Conservation (phyloP, 2,329 filamentous ascomycete species). For the Celoporthe dispersa region DNA sequence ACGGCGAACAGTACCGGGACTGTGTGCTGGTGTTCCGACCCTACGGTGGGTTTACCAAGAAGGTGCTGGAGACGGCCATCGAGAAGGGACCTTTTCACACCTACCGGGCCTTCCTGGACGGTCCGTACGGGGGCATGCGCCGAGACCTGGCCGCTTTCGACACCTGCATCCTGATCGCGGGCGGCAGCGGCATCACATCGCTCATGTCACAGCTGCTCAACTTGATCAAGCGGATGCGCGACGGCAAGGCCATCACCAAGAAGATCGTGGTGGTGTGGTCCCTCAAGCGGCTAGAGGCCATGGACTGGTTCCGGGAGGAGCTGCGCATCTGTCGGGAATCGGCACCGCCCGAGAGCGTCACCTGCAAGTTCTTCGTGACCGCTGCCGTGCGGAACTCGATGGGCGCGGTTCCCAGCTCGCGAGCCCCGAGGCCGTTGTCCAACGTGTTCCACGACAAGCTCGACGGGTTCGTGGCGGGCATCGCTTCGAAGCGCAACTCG, state of each 20-base stretch:
- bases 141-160: conserved; percentile 90
- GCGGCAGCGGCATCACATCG: conserved; percentile 92
- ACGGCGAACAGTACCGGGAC: conserved; percentile 85
- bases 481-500: conserved; percentile 85
- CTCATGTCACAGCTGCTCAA: conserved; percentile 89
- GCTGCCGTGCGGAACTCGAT: conserved; percentile 64
- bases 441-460: conserved; percentile 83
- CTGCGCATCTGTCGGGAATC: conserved; percentile 88
- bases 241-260: conserved; percentile 90
- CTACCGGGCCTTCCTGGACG: conserved; percentile 90
- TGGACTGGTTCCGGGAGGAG: conserved; percentile 98
- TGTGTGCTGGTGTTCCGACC: conserved; percentile 91
- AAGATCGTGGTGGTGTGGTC: conserved; percentile 94
- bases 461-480: conserved; percentile 84
- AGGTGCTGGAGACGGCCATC: conserved; percentile 80
- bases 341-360: conserved; percentile 84
- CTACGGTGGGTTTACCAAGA: conserved; percentile 86
- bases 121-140: conserved; percentile 93
- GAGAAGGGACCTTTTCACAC: conserved; percentile 89
- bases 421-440: conserved; percentile 68
- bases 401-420: conserved; percentile 43
- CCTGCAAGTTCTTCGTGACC: conserved; percentile 95
- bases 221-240: conserved; percentile 94
- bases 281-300: conserved; percentile 84
- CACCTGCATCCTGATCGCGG: conserved; percentile 89